phyloP scores from a whole-genome alignment of 345 rosid species.

The Aquilaria yunnanensis region DNA sequence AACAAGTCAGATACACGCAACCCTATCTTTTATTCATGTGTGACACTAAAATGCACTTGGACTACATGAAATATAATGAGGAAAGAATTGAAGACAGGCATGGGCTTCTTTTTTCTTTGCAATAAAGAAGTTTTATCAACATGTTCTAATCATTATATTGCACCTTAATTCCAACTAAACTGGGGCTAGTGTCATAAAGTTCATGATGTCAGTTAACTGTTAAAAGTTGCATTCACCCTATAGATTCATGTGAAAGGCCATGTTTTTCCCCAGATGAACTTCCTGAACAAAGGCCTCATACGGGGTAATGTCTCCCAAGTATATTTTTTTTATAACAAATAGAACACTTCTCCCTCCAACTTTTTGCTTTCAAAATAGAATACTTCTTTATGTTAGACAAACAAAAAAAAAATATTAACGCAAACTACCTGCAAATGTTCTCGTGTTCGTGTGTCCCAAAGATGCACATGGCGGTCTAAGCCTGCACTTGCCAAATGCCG shows the following conservation, averaged over 20 bases:
- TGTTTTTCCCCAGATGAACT: no score
- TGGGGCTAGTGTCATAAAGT: no score
- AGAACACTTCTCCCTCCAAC: neutral
- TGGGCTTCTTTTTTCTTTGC: neutral
- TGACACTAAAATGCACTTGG: no score
- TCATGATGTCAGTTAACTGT: no score
- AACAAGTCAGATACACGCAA: conserved; percentile 12
- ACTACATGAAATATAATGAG: no score
- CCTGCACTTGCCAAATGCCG: conserved; percentile 95
- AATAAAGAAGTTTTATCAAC: no score
- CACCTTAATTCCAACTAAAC: no score
- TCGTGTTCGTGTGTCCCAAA: conserved; percentile 89
- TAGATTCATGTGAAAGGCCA: no score
- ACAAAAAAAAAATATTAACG: neutral
- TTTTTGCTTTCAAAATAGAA: neutral
- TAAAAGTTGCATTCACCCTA: no score
- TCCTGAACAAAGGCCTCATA: neutral
- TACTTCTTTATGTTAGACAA: neutral
- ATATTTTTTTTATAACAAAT: neutral
- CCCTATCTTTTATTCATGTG: neutral
- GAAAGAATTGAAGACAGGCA: no score
- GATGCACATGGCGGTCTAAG: conserved; percentile 86
- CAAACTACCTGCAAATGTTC: conserved; percentile 71
- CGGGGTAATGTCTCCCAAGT: neutral
- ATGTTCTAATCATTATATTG: no score